phyloP scores from a whole-genome alignment of 768 basidiomycete genomes.

The Sporobolomyces phaffii region DNA sequence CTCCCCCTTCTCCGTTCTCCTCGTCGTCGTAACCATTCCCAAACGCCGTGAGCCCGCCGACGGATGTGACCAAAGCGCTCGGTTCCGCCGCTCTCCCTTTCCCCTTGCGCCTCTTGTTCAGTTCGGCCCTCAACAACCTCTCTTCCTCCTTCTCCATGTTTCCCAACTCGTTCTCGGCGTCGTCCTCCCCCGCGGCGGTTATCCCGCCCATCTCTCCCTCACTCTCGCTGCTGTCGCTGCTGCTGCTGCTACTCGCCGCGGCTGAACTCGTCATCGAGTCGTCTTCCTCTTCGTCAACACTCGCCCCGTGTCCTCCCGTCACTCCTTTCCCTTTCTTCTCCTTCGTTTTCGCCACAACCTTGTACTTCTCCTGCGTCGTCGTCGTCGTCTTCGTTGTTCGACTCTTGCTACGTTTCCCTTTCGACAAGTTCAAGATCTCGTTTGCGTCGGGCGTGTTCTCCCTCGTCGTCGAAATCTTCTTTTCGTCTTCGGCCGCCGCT shows the following conservation, averaged over 20 bases:
- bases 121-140: slow-evolving; percentile 21
- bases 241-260: background rate
- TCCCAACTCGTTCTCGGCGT: slow-evolving; percentile 5
- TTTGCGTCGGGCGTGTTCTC: slow-evolving; percentile 12
- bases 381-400: too few relatives aligned
- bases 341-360: background rate
- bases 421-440: background rate
- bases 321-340: background rate
- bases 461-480: background rate
- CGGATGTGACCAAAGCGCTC: background rate
- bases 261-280: slow-evolving; percentile 1
- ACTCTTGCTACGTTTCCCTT: background rate
- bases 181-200: background rate
- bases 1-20: background rate
- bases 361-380: too few relatives aligned
- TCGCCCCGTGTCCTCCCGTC: background rate
- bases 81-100: background rate
- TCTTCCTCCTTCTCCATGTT: slow-evolving; percentile 29
- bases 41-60: too few relatives aligned
- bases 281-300: too few relatives aligned
- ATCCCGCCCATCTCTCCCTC: background rate
- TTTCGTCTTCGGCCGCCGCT: slow-evolving; percentile 11
- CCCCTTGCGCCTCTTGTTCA: slow-evolving; percentile 10
- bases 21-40: background rate
- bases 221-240: background rate